These are phyloP conservation scores for Cyberlindnera galapagoensis DNA, from an alignment of 805 yeast species.

Conservation along the genomic window DNA sequence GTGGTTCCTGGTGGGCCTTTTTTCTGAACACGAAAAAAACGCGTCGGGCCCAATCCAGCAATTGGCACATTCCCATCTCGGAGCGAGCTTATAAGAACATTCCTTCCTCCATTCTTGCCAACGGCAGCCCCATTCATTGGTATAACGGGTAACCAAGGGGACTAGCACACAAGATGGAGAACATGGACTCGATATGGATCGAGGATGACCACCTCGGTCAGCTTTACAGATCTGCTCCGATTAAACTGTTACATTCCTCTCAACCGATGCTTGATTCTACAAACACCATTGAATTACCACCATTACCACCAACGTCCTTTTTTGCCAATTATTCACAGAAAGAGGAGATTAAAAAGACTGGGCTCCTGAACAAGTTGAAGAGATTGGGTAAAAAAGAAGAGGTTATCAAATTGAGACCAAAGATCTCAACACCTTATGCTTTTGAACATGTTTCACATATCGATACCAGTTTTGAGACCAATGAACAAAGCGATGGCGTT, in stretches of 20 bases:
- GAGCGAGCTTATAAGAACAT: no score
- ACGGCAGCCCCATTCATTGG: no score
- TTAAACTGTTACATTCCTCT: conserved; percentile 29
- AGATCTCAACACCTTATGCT: conserved; percentile 33
- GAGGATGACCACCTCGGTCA: conserved; percentile 31
- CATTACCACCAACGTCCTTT: conserved; percentile 26
- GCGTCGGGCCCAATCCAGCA: no score
- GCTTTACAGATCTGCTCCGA: conserved; percentile 26
- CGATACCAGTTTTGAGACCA: conserved; percentile 23
- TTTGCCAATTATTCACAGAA: conserved; percentile 10
- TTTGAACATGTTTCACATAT: conserved; percentile 37
- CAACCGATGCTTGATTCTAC: conserved; percentile 27
- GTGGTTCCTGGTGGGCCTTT: no score
- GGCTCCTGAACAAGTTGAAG: conserved; percentile 27
- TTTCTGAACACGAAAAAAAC: no score
- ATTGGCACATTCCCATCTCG: no score
- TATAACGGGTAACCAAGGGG: not conserved
- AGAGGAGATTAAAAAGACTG: conserved; percentile 15
- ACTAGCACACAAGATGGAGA: conserved; percentile 5
- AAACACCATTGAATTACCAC: conserved; percentile 31
- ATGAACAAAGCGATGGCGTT: no score
- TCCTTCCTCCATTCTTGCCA: no score
- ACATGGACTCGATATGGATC: conserved; percentile 36
- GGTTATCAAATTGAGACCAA: conserved; percentile 10
- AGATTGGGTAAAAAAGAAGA: conserved; percentile 14